A percentile compares a stretch with the other conserved stretches of the same genome.
These are phyloP conservation scores for Nemophila menziesii DNA, from an alignment of 257 asterid genomes.

Conservation along the genomic window DNA sequence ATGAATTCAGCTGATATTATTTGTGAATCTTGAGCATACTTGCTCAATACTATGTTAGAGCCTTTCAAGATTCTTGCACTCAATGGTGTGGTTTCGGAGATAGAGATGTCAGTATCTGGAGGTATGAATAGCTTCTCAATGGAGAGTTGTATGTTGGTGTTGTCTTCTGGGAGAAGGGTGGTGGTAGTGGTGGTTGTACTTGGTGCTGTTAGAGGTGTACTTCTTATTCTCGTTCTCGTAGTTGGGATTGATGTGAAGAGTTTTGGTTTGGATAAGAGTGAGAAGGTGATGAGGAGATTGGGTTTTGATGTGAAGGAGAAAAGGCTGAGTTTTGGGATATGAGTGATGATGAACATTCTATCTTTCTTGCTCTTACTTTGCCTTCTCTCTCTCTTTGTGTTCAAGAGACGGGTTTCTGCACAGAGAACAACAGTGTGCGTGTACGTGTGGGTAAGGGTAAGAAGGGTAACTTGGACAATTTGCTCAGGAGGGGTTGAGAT, in stretches of 20 bases:
- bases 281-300: slow-evolving; percentile 9
- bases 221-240: not conserved
- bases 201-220: slow-evolving; percentile 9
- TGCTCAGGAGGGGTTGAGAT: no score
- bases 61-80: slow-evolving; percentile 68
- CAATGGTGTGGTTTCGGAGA: slow-evolving; percentile 22
- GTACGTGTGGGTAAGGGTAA: not conserved
- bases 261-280: slow-evolving; percentile 8
- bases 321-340: slow-evolving; percentile 20
- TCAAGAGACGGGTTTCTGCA: not conserved
- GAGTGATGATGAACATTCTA: slow-evolving; percentile 19
- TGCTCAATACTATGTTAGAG: slow-evolving; percentile 80
- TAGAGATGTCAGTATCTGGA: slow-evolving; percentile 60
- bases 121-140: slow-evolving; percentile 66
- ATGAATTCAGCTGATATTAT: slow-evolving; percentile 69
- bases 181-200: slow-evolving; percentile 29
- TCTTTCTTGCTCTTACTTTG: not conserved
- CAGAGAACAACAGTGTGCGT: not conserved
- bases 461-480: not conserved
- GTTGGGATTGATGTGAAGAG: slow-evolving; percentile 3
- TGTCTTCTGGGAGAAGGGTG: slow-evolving; percentile 15
- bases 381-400: not conserved
- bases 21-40: slow-evolving; percentile 60
- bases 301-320: slow-evolving; percentile 9
- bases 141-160: slow-evolving; percentile 27